Percentiles rank a stretch among this genome's conserved stretches.
Evolutionary conservation across 345 rosid species (phyloP).

Genomic region (Noccaea caerulescens): DNA sequence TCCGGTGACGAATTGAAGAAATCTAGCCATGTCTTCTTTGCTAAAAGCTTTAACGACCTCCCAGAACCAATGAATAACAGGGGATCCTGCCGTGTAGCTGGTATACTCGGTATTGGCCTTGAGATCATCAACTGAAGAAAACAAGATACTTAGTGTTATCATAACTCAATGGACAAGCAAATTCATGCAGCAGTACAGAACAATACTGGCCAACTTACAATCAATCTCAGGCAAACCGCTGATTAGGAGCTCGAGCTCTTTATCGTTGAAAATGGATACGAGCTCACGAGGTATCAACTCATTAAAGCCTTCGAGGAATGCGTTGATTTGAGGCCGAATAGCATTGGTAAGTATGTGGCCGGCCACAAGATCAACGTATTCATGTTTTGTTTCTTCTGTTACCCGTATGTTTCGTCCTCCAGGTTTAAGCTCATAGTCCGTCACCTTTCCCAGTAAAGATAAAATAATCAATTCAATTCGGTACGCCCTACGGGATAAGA

Average conservation of each 20-base stretch:
- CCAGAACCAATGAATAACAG: slow-evolving; percentile 96
- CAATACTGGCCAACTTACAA: slow-evolving; percentile 59
- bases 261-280: slow-evolving; percentile 88
- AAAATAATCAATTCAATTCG: slow-evolving; percentile 20
- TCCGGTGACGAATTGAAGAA: slow-evolving; percentile 94
- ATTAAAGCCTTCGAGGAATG: slow-evolving; percentile 84
- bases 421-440: slow-evolving; percentile 96
- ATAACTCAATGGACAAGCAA: slow-evolving; percentile 36
- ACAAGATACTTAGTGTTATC: not conserved
- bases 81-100: slow-evolving; percentile 82
- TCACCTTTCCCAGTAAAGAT: slow-evolving; percentile 61
- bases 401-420: slow-evolving; percentile 96
- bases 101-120: slow-evolving; percentile 85
- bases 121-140: slow-evolving; percentile 73
- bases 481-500: not conserved
- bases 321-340: slow-evolving; percentile 89
- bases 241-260: slow-evolving; percentile 98
- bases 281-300: slow-evolving; percentile 84
- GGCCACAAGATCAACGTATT: slow-evolving; percentile 97
- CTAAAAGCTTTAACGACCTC: slow-evolving; percentile 85
- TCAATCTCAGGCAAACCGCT: slow-evolving; percentile 99
- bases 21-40: slow-evolving; percentile 96
- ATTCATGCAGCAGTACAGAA: slow-evolving; percentile 23
- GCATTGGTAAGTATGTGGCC: slow-evolving; percentile 95
- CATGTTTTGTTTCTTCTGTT: slow-evolving; percentile 95